Evolutionary conservation across 2,329 filamentous ascomycete species (phyloP), one percentile per base, ranked within the genome.

Genomic region (Cladosporium oxysporum): DNA sequence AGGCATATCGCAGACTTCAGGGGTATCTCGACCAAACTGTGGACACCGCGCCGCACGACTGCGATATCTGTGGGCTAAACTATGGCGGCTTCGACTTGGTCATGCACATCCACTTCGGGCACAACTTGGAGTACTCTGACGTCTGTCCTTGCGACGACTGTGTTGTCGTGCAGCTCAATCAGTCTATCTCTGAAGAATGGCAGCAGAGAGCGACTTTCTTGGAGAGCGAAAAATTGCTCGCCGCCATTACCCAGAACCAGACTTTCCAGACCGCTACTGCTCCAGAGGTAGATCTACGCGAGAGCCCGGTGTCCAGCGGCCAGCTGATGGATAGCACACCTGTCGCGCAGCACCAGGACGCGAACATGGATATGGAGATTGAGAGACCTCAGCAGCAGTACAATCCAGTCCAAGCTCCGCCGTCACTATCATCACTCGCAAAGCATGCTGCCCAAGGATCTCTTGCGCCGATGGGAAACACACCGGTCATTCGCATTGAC

Each of bases 41-140:
- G 11, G 50, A 53, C 26, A 53, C 50, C 50, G 31, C 50, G 16
- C 26, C 28, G 3, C 50, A 7, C 28, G 26, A 53, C 29, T 58
- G 55, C 55, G 35, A 58, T 5, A 8, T 23, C 31, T 58, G 55
- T n/a, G 33, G 21, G 21, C 8, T 8, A 5, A 26, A 33, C 14
- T 37, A 35, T 26, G 55, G 55, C 55, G 55, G 55, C 31, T 41
- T 58, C 55, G 55, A 58, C 55, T 33, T 58, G 14, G 6, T 58
- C 31, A 58, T 58, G 23, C 55, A 58, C 33, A 8, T 58, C 21
- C 55, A 58, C 29, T 37, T 58, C 18, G n/a, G 33, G 29, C 55
- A 58, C 55, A 26, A 41, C 12, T 14, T 58, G 18, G 55, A 58
- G 12, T 41, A 37, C 23, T 58, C 55, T 28, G 55, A 58, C 10